These are phyloP conservation scores for Populus tremula DNA, from an alignment of 345 rosid species.

Conservation along the genomic window DNA sequence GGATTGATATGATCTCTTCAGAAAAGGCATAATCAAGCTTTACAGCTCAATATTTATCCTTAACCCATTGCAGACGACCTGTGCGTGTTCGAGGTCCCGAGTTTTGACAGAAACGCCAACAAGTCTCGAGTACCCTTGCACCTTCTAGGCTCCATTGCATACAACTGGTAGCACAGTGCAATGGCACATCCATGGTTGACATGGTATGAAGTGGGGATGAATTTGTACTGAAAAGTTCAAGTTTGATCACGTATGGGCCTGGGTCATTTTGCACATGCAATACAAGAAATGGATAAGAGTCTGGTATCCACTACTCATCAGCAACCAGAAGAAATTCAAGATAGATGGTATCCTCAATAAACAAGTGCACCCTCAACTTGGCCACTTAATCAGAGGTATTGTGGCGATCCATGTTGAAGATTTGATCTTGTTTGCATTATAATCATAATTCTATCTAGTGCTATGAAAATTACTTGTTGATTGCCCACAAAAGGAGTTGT, in stretches of 20 bases:
- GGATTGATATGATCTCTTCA: not conserved
- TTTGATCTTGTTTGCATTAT: not conserved
- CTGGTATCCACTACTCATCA: not conserved
- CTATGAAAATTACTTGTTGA: not conserved
- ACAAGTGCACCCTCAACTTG: slow-evolving; percentile 5
- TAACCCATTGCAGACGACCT: not conserved
- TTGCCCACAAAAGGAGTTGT: not conserved
- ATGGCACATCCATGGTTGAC: not conserved
- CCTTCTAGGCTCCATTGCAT: not conserved
- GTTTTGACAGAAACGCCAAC: not conserved
- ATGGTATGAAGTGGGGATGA: not conserved
- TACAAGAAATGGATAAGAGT: not conserved
- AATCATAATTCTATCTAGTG: not conserved
- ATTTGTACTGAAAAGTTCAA: not conserved
- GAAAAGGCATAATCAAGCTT: not conserved
- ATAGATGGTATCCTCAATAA: not conserved
- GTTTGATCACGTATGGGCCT: not conserved
- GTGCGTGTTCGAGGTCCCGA: not conserved
- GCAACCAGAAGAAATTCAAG: not conserved
- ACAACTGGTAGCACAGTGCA: not conserved
- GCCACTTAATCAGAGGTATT: not conserved
- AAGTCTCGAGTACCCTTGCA: not conserved
- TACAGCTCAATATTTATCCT: not conserved
- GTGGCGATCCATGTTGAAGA: not conserved
- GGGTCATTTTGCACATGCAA: not conserved